Evolutionary conservation across 1,139 yeast species (phyloP).

Genomic region (Debaryomyces nepalensis): DNA sequence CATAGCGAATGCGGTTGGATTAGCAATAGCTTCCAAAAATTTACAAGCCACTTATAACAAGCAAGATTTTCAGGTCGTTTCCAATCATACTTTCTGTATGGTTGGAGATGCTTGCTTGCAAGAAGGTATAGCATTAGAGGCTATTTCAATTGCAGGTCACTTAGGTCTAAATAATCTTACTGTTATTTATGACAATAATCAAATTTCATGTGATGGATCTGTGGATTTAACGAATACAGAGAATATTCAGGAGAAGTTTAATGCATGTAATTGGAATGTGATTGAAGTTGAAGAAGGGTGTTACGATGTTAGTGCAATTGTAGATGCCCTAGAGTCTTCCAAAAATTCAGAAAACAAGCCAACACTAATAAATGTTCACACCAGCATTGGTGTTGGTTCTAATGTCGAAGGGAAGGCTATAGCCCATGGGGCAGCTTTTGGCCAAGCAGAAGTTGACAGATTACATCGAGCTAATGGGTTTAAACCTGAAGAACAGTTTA

Average conservation of each 20-base stretch:
- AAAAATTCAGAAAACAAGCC: constrained; percentile 30
- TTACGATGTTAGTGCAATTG: constrained; percentile 27
- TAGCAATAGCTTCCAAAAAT: constrained; percentile 40
- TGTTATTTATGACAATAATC: constrained; percentile 40
- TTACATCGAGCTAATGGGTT: constrained; percentile 25
- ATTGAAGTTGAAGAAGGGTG: constrained; percentile 30
- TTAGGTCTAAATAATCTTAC: constrained; percentile 35
- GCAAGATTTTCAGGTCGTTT: constrained; percentile 31
- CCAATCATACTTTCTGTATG: constrained; percentile 32
- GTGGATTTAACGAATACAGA: constrained; percentile 35
- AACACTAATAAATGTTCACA: constrained; percentile 33
- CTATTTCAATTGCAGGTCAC: constrained; percentile 42
- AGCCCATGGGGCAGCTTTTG: constrained; percentile 36
- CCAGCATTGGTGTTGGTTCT: constrained; percentile 36
- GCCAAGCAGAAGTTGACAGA: constrained; percentile 26
- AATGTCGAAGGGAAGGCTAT: constrained; percentile 27
- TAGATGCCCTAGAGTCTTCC: constrained; percentile 28
- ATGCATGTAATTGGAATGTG: constrained; percentile 36
- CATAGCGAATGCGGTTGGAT: constrained; percentile 40
- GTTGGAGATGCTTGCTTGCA: constrained; percentile 46
- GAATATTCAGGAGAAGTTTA: constrained; percentile 32
- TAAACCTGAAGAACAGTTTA: constrained; percentile 20
- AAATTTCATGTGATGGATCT: constrained; percentile 40
- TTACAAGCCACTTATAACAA: constrained; percentile 36
- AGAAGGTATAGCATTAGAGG: constrained; percentile 42